Evolutionary conservation across 2,329 filamentous ascomycete genomes (phyloP).

Genomic region (Dichotomopilus funicola): DNA sequence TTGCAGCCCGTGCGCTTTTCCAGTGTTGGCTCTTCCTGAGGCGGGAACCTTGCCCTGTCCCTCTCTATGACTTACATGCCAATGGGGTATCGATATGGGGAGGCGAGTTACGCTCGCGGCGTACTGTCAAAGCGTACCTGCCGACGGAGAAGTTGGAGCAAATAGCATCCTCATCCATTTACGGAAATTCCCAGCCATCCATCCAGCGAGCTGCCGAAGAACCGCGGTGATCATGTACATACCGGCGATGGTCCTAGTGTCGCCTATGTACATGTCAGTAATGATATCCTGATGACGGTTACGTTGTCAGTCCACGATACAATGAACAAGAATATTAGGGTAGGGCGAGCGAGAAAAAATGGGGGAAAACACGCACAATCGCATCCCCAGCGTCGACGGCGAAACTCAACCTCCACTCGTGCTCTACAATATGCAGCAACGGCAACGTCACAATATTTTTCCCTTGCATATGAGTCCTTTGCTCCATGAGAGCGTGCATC

Average conservation of each 20-base stretch:
- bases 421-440: no score
- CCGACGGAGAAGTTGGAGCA: background rate
- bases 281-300: no score
- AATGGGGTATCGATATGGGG: background rate
- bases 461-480: no score
- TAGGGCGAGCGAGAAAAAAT: no score
- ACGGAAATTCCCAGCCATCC: background rate
- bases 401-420: no score
- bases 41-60: background rate
- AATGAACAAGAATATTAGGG: no score
- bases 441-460: no score
- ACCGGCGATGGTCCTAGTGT: background rate
- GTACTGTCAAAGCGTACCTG: background rate
- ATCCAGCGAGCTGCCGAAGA: background rate
- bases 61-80: background rate
- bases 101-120: background rate
- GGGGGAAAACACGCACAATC: no score
- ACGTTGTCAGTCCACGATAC: no score
- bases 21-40: no score
- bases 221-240: slow-evolving; percentile 1
- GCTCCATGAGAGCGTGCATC: background rate
- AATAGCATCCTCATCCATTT: background rate
- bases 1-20: no score
- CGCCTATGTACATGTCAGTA: background rate
- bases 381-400: no score